Conservation (phyloP, 495 filamentous ascomycete genomes). For the Melanomma pulvis-pyrius region DNA sequence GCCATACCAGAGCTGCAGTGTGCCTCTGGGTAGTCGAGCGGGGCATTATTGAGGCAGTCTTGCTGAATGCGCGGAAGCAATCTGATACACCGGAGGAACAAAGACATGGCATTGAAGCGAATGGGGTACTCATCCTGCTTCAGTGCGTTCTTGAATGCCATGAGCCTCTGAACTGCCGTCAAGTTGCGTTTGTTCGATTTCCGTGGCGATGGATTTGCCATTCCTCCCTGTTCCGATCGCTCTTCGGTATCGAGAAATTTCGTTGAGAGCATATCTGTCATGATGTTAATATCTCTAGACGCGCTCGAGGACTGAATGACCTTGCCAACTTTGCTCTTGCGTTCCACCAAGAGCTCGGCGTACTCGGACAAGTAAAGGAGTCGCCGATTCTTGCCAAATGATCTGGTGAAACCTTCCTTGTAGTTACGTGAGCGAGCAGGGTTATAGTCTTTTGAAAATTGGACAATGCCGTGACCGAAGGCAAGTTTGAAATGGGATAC, state of each 20-base stretch:
- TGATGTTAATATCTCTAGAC: background rate
- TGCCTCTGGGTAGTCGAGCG: background rate
- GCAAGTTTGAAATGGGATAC: background rate
- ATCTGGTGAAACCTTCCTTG: background rate
- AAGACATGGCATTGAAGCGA: background rate
- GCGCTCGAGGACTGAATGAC: background rate
- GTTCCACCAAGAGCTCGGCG: background rate
- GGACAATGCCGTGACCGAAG: background rate
- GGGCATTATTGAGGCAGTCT: background rate
- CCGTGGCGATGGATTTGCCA: background rate
- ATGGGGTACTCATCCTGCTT: slow-evolving; percentile 1
- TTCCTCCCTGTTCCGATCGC: background rate
- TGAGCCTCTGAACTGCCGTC: background rate
- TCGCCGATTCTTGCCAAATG: background rate
- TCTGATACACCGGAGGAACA: background rate
- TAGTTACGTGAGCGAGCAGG: no score
- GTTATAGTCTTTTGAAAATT: background rate
- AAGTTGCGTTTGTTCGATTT: background rate
- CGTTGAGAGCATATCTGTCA: background rate
- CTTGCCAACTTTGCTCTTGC: background rate
- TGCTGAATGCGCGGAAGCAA: background rate
- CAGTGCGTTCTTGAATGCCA: background rate
- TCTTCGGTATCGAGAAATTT: background rate
- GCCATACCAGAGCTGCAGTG: background rate
- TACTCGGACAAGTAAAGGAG: no score